Conservation (phyloP, 1,284 basidiomycete species). For the Cerioporus squamosus region DNA sequence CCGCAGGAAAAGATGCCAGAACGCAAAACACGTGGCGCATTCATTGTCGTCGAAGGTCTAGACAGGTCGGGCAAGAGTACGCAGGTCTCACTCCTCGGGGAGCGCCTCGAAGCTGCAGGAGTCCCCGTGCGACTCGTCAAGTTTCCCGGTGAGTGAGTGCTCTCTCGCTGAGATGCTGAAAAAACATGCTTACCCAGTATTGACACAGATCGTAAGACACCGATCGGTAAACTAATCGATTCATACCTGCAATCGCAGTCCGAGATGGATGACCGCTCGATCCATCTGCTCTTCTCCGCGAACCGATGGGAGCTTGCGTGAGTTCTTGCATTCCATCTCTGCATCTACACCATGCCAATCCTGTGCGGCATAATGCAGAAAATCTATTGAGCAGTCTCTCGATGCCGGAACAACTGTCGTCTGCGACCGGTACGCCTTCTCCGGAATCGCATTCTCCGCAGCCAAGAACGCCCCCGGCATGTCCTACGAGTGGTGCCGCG, state of each 20-base stretch:
- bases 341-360: not conserved
- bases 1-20: conserved; percentile 32
- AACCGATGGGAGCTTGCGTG: conserved; percentile 97
- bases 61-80: conserved; percentile 93
- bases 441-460: conserved; percentile 92
- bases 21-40: conserved; percentile 75
- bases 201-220: conserved; percentile 82
- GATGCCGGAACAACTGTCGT: conserved; percentile 75
- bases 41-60: conserved; percentile 94
- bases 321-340: conserved; percentile 34
- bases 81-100: conserved; percentile 69
- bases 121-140: conserved; percentile 64
- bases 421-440: conserved; percentile 96
- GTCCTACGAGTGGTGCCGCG: conserved; percentile 78
- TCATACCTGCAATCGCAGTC: conserved; percentile 84
- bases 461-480: conserved; percentile 68
- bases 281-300: conserved; percentile 95
- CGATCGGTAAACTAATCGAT: conserved; percentile 94
- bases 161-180: not conserved
- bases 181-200: not conserved
- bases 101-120: conserved; percentile 48
- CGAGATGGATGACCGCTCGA: conserved; percentile 89
- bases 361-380: conserved; percentile 43
- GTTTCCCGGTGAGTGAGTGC: conserved; percentile 76
- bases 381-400: conserved; percentile 67